phyloP scores from a whole-genome alignment of 768 basidiomycete genomes.

The Porpolomopsis calyptriformis region DNA sequence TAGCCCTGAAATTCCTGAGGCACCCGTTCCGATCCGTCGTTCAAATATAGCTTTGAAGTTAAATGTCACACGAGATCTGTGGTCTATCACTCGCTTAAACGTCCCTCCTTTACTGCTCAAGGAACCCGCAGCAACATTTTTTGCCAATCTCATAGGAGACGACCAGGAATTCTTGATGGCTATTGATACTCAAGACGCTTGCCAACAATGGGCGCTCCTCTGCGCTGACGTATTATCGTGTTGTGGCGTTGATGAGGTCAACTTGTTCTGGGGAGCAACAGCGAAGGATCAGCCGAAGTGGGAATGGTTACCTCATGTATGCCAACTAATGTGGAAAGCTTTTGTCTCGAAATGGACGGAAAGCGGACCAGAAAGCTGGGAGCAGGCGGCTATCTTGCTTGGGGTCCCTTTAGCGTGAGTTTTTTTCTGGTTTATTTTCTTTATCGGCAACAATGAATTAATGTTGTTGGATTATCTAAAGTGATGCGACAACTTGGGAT shows the following conservation, averaged over 20 bases:
- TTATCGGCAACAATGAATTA: slow-evolving; percentile 1
- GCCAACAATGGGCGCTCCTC: slow-evolving; percentile 47
- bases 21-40: slow-evolving; percentile 1
- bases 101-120: slow-evolving; percentile 34
- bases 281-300: slow-evolving; percentile 15
- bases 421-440: slow-evolving; percentile 9
- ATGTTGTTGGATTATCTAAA: slow-evolving; percentile 6
- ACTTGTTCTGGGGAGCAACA: slow-evolving; percentile 42
- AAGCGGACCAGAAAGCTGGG: slow-evolving; percentile 38
- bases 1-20: slow-evolving; percentile 5
- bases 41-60: slow-evolving; percentile 46
- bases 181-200: slow-evolving; percentile 31
- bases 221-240: slow-evolving; percentile 44
- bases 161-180: slow-evolving; percentile 23
- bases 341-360: slow-evolving; percentile 49
- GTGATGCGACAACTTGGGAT: slow-evolving; percentile 40
- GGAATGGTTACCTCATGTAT: slow-evolving; percentile 30
- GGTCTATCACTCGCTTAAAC: slow-evolving; percentile 34
- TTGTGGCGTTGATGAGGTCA: slow-evolving; percentile 37
- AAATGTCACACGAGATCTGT: slow-evolving; percentile 46
- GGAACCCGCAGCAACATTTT: slow-evolving; percentile 34
- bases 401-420: slow-evolving; percentile 56
- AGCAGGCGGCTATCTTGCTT: slow-evolving; percentile 42
- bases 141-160: slow-evolving; percentile 38
- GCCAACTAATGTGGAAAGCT: slow-evolving; percentile 40